Evolutionary conservation across 2,329 filamentous ascomycete species (phyloP), one percentile per base, ranked within the genome.

Genomic region (Xylariaceae sp.): DNA sequence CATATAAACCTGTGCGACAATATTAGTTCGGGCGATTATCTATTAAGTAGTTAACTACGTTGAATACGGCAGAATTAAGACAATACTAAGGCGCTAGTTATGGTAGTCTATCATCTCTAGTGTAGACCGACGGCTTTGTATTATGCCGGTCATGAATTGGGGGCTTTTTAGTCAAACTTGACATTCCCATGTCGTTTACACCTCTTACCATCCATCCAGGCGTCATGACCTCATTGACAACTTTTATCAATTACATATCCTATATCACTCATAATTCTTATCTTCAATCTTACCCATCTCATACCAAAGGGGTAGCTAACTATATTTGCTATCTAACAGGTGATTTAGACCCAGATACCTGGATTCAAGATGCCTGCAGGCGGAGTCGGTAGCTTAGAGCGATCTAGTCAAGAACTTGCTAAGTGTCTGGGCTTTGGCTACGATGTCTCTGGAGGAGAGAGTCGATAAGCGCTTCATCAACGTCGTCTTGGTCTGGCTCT

Each of bases 401-500:
- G 28, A 31, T 31, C 6, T 7, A 31, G 7, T 31, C 28, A 12
- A 31, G 7, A 12, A 31, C 28, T 12, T 12, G 28, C 28, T 12
- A 31, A 31, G 28, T 12, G 28, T 31, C 28, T 12, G 12, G 28
- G 28, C 6, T 31, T 31, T 31, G 28, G 28, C 28, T 19, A 75
- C 69, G 0, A 65, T 71, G 24, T 61, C 68, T 5, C 54, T 70
- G 43, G 68, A 69, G 53, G 69, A 71, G 33, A 61, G 68, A 6
- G 66, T 62, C 2, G 68, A 68, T n/a, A 70, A 62, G 6, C 64
- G 63, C 8, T 71, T 68, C 40, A 65, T 54, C 51, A 68, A 66
- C 31, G 68, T 68, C 53, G 69, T 71, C 58, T 69, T 66, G 21
- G 68, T 71, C 59, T 71, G 68, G 68, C 60, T 61, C 12, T 63